Evolutionary conservation across 495 filamentous ascomycete genomes (phyloP).

Genomic region (Parathielavia appendiculata): DNA sequence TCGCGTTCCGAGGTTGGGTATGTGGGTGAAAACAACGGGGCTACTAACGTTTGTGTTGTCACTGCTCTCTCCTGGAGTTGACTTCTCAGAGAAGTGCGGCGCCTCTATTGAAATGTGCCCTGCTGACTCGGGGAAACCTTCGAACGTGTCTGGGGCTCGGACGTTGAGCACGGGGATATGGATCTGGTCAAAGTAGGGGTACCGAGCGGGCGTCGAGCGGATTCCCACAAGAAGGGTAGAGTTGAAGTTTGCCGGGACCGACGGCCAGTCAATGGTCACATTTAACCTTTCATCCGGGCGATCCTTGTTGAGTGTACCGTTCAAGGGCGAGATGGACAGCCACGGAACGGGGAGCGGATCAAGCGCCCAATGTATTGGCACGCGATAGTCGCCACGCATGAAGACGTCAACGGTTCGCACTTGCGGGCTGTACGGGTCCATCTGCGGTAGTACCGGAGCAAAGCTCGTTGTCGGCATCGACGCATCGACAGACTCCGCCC

Average conservation of each 20-base stretch:
- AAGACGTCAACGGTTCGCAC: slow-evolving; percentile 57
- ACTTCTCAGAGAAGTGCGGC: slow-evolving; percentile 39
- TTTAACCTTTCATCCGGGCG: slow-evolving; percentile 47
- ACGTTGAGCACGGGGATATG: slow-evolving; percentile 50
- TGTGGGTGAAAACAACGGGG: slow-evolving; percentile 26
- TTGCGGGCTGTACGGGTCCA: slow-evolving; percentile 50
- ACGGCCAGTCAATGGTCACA: slow-evolving; percentile 50
- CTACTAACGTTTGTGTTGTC: background rate
- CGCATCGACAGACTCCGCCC: slow-evolving; percentile 37
- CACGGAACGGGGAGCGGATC: slow-evolving; percentile 39
- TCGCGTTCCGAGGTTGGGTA: slow-evolving; percentile 42
- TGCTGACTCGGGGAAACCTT: slow-evolving; percentile 53
- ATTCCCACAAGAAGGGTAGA: slow-evolving; percentile 42
- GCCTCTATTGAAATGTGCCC: slow-evolving; percentile 52
- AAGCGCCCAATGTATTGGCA: slow-evolving; percentile 44
- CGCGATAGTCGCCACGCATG: slow-evolving; percentile 45
- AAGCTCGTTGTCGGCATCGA: slow-evolving; percentile 37
- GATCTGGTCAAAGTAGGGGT: slow-evolving; percentile 47
- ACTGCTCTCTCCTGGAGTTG: slow-evolving; percentile 29
- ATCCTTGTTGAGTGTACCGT: slow-evolving; percentile 41
- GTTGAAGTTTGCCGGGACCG: slow-evolving; percentile 41
- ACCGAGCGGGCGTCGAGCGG: slow-evolving; percentile 38
- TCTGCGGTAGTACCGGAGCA: slow-evolving; percentile 43
- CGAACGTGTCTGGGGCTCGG: slow-evolving; percentile 42
- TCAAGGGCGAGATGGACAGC: slow-evolving; percentile 43